Evolutionary conservation across 192 early-diverging fungal species (phyloP), one percentile per base, ranked within the genome.

Genomic region (Entomortierella chlamydospora): DNA sequence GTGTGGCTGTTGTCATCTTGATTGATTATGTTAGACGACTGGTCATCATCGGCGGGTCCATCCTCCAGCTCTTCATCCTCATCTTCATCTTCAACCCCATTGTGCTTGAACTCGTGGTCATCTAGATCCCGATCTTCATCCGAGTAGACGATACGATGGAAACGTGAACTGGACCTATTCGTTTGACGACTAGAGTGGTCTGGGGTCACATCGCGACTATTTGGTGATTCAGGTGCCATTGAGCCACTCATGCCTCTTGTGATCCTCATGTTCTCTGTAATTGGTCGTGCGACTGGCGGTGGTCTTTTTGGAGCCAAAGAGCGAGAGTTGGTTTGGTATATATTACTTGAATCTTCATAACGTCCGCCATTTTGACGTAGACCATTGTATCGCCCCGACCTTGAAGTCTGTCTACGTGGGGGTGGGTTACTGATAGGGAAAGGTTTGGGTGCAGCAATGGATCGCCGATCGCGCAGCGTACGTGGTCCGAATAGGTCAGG

Each of bases 211-310:
- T 79, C 76, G 13, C 67, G 61, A 53, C 68, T 70, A 23, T 79
- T 70, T 8, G 76, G 61, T 10, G 76, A 70, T n/a, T 79, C 76
- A 10, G 61, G 73, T 7, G 33, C 62, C 11, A 79, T 23, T 2
- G 62, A 70, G 25, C 61, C 57, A 42, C 68, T 66, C 76, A 79
- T 79, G 37, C 76, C 76, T n/a, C 76, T 59, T 0, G 76, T 79
- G 50, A 79, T 79, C 63, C 76, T 70, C 76, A 79, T 79, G 34
- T 79, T 79, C 51, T 79, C 76, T 1, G 62, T 54, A 5, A 79
- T 70, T 0, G 62, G 39, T 43, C 76, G 61, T 15, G 60, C 33
- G 28, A 34, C n/a, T 10, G 67, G 67, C 25, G 33, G 34, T 0
- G 61, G 57, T 66, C 68, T 31, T 47, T 70, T 79, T 45, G 63